Evolutionary conservation across 2,329 filamentous ascomycete species (phyloP).

Genomic region (Talaromyces sp.): DNA sequence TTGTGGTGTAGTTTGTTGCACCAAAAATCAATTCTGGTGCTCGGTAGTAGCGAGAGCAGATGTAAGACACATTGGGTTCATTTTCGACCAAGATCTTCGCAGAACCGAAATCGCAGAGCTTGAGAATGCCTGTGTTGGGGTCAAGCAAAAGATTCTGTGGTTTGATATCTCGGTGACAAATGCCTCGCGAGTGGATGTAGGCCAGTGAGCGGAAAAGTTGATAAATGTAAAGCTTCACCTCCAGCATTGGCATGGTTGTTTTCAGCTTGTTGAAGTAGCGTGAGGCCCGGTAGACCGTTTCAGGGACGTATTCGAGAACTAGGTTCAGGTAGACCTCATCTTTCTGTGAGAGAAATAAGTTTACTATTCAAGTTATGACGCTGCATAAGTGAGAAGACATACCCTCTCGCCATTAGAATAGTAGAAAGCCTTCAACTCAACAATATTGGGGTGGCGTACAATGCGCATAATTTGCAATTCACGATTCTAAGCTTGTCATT

Average conservation of each 20-base stretch:
- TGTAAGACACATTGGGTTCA: conserved; percentile 98
- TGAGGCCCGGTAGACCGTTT: conserved; percentile 96
- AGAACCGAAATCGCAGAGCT: conserved; percentile 98
- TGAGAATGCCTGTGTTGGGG: conserved; percentile 84
- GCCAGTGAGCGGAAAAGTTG: conserved; percentile 97
- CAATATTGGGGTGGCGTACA: conserved; percentile 97
- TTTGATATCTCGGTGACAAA: conserved; percentile 99
- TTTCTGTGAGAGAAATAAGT: conserved; percentile 57
- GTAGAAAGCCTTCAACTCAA: conserved; percentile 98
- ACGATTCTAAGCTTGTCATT: conserved; percentile 68
- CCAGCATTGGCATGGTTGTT: conserved; percentile 97
- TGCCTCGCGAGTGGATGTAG: conserved; percentile 98
- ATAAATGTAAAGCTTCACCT: conserved; percentile 99
- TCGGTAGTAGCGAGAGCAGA: conserved; percentile 98
- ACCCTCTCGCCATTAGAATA: conserved; percentile 99
- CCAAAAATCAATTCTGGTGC: conserved; percentile 98
- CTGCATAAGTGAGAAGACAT: conserved; percentile 38
- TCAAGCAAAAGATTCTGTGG: conserved; percentile 96
- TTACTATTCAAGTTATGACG: neutral
- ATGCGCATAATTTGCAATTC: conserved; percentile 99
- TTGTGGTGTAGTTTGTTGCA: conserved; percentile 98
- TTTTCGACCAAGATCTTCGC: conserved; percentile 98
- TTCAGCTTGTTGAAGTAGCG: conserved; percentile 99
- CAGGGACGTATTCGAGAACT: conserved; percentile 95
- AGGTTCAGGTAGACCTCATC: conserved; percentile 99